phyloP scores from a whole-genome alignment of 2,329 filamentous ascomycete genomes.

The Penicillium fuscoglaucum region DNA sequence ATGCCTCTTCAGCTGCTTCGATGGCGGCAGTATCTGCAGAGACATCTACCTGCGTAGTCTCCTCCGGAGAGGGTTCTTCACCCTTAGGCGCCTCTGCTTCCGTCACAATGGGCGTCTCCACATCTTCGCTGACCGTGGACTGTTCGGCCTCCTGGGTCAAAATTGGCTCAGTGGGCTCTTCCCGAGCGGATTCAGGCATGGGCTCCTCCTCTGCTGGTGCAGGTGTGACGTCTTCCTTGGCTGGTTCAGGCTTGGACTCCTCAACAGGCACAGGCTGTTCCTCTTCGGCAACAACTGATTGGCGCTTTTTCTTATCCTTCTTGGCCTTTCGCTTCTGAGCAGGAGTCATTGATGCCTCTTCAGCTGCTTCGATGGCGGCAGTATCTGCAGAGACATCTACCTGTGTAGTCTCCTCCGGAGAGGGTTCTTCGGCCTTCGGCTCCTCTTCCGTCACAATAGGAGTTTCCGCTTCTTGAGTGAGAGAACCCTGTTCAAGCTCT shows the following conservation, averaged over 20 bases:
- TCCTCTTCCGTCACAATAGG: conserved; percentile 2
- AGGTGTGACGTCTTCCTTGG: background rate
- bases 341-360: conserved; percentile 16
- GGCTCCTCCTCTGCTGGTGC: background rate
- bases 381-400: conserved; percentile 5
- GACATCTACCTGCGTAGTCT: background rate
- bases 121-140: background rate
- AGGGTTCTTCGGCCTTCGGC: background rate
- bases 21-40: no score
- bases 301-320: conserved; percentile 27
- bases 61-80: background rate
- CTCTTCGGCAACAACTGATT: conserved; percentile 11
- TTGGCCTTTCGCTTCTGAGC: conserved; percentile 23
- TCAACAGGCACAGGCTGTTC: background rate
- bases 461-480: background rate
- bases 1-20: conserved; percentile 8
- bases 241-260: conserved; percentile 3
- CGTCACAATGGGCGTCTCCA: background rate
- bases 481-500: background rate
- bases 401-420: background rate
- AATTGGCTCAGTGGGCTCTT: background rate
- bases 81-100: conserved; percentile 5
- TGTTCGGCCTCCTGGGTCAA: background rate
- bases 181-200: background rate
- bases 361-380: background rate